A percentile compares a stretch with the other conserved stretches of the same genome.
Evolutionary conservation across 2,329 filamentous ascomycete genomes (phyloP).

Genomic region (Aspergillus caelatus): DNA sequence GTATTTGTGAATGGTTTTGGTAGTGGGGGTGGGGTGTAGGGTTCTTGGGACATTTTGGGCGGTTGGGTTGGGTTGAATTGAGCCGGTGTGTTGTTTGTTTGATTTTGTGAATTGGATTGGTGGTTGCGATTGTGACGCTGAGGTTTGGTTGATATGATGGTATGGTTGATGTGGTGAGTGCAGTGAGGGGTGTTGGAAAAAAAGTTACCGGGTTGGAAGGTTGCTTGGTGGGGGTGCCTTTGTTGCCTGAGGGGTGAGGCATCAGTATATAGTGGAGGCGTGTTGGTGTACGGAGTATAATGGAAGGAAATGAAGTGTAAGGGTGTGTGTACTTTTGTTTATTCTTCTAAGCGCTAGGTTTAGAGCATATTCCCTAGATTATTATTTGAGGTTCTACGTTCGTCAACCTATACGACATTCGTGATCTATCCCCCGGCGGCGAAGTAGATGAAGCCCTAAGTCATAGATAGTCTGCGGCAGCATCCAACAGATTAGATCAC

Average conservation of each 20-base stretch:
- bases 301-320: background rate
- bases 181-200: background rate
- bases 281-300: background rate
- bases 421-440: background rate
- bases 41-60: background rate
- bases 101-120: background rate
- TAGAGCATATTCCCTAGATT: background rate
- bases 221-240: background rate
- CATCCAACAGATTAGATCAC: too few species aligned
- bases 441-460: background rate
- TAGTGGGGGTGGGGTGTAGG: constrained; percentile 48
- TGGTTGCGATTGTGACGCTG: too few species aligned
- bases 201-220: background rate
- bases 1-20: constrained; percentile 67
- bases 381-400: too few species aligned
- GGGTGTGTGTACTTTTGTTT: background rate
- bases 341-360: background rate
- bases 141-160: background rate
- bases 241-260: background rate
- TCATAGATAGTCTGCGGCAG: background rate
- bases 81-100: background rate
- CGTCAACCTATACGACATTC: background rate
- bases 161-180: background rate
- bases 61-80: background rate
- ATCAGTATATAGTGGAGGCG: background rate